phyloP scores from a whole-genome alignment of 768 basidiomycete species.

The Xerocomellus amylosporus region DNA sequence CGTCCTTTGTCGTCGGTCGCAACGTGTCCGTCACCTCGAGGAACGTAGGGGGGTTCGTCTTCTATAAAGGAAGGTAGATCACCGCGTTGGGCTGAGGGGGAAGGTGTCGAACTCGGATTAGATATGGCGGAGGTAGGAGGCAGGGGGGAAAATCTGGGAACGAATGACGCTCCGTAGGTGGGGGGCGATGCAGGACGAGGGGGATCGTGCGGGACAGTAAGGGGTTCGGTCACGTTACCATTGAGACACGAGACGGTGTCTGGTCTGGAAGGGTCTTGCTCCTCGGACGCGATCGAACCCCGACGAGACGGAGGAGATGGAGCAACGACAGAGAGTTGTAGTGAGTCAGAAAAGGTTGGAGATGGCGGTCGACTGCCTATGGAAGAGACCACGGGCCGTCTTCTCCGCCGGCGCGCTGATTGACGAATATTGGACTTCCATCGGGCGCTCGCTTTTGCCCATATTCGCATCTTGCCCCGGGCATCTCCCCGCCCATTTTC shows the following conservation, averaged over 20 bases:
- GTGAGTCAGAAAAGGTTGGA: slow-evolving; percentile 14
- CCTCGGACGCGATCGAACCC: slow-evolving; percentile 26
- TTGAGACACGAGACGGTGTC: neutral
- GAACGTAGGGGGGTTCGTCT: slow-evolving; percentile 29
- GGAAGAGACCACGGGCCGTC: slow-evolving; percentile 4
- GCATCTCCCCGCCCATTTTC: slow-evolving; percentile 40
- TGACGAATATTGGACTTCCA: slow-evolving; percentile 66
- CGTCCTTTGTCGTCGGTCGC: slow-evolving; percentile 63
- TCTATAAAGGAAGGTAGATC: neutral
- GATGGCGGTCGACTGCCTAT: slow-evolving; percentile 16
- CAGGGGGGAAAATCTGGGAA: slow-evolving; percentile 7
- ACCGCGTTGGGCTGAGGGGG: slow-evolving; percentile 10
- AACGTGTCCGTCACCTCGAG: slow-evolving; percentile 49
- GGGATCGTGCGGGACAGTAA: slow-evolving; percentile 1
- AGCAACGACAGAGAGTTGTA: slow-evolving; percentile 1
- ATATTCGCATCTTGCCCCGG: slow-evolving; percentile 53
- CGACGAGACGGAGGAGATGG: slow-evolving; percentile 24
- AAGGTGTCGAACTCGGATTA: slow-evolving; percentile 6
- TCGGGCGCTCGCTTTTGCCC: slow-evolving; percentile 62
- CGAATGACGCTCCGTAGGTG: slow-evolving; percentile 43
- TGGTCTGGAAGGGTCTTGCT: slow-evolving; percentile 5
- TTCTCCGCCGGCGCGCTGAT: slow-evolving; percentile 57
- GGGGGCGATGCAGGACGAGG: slow-evolving; percentile 36
- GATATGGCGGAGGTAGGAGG: slow-evolving; percentile 4
- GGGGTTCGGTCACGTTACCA: neutral